Evolutionary conservation across 129 eudicot genomes (phyloP), one percentile per base, ranked within the genome.

Genomic region (Centrapalus pauciflorus): DNA sequence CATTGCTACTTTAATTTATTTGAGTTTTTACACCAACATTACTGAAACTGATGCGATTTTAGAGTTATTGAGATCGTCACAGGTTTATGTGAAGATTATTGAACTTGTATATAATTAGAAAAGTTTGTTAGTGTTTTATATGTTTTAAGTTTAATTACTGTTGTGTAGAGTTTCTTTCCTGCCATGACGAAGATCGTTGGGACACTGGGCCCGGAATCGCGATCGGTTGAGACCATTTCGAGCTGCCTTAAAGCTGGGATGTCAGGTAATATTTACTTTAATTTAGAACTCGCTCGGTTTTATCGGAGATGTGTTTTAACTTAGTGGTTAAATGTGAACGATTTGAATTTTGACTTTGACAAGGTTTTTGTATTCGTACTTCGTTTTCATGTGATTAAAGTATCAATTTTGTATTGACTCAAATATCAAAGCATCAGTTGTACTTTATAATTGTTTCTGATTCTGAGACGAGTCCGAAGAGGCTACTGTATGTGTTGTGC

Each of bases 141-240:
- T n/a, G 6, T 25, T 4, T 43, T 26, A 19, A 46, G 60, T 33
- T 60, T 61, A 41, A 43, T 57, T 41, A 24, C 7, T 68, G 61
- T 11, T 76, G 63, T 34, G 73, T 70, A 89, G 94, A 89, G 66
- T 57, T 89, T 83, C 64, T 89, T 85, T 62, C 87, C 94, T 21
- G 94, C 96, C 5, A 83, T 89, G 94, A 83, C 90, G 23, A 85
- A 89, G 87, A 85, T 85, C 46, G 88, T 89, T 7, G 94, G 94
- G 64, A 89, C 96, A 9, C 66, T 89, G 2, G 96, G 96, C 21
- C 90, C 82, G 4, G 83, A 79, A 27, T 89, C 94, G 4, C 84
- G 94, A 25, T 89, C 90, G 3, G 83, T 89, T 19, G 94, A 85
- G 69, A 79, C 79, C 21, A 85, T 89, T 45, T 83, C 96, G 34